Evolutionary conservation across 108 stramenopile species (phyloP), one percentile per base, ranked within the genome.

Genomic region (Cyclotella cryptica): DNA sequence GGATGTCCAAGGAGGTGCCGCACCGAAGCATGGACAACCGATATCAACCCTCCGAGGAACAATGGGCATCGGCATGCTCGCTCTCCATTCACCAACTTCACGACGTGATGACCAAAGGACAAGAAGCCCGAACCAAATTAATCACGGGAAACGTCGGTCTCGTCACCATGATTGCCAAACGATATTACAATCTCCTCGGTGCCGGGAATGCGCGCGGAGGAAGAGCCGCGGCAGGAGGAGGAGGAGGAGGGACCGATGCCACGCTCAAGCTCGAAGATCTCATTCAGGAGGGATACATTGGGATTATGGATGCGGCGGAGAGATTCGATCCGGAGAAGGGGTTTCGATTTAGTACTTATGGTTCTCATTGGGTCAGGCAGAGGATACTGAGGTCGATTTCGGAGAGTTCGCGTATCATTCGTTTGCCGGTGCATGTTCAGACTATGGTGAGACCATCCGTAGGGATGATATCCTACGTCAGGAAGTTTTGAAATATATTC

Each of bases 311-410:
- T 72, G 97, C 98, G 29, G 96, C 94, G 10, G 98, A 97, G 72
- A 89, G 95, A 65, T 98, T 93, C 75, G 95, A 97, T 71, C 93
- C 96, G 2, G 78, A 78, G 35, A 82, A 88, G 18, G 96, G 96
- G 13, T 88, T 87, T 62, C 85, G 92, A 44, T 97, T 98, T 74
- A 86, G 84, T 29, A 98, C 98, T 10, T 98, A 98, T 83, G 96
- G 96, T 0, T 86, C 92, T 24, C 97, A 88, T 74, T 98, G 98
- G 98, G 87, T 98, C 19, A 82, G 90, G 49, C 98, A 98, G 81
- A 70, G 96, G 14, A 91, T 98, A 22, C 57, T 92, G 14, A 87
- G 94, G n/a, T 86, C 92, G 42, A 92, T 97, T 52, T 88, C 89
- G 0, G 95, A 96, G 60, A 84, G 85, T 11, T 89, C 89, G 30